Conservation (phyloP, 2,329 filamentous ascomycete species). For the Colletotrichum agaves region DNA sequence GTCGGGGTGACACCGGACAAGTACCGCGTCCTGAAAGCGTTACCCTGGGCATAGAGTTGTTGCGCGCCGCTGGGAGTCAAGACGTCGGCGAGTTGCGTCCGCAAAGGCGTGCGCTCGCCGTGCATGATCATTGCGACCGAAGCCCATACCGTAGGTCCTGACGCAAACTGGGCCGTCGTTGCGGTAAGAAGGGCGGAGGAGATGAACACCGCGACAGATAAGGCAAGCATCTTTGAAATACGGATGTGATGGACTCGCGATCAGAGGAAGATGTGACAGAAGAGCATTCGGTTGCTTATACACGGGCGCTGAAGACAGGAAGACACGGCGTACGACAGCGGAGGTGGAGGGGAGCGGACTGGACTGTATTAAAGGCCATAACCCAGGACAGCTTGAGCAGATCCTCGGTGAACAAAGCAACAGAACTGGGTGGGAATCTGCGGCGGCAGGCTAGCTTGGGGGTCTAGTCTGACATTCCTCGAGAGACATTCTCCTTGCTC, state of each 20-base stretch:
- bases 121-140: conserved; percentile 60
- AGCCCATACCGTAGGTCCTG: conserved; percentile 58
- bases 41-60: conserved; percentile 62
- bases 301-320: not conserved
- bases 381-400: not conserved
- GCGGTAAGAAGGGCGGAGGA: conserved; percentile 40
- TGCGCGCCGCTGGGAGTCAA: conserved; percentile 65
- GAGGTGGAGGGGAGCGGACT: not conserved
- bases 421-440: conserved; percentile 4
- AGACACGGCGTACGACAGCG: not conserved
- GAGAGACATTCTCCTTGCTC: not conserved
- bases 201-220: conserved; percentile 39
- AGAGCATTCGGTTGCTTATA: not conserved
- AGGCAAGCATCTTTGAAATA: conserved; percentile 37
- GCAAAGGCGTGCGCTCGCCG: conserved; percentile 63
- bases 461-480: not conserved
- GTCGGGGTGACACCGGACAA: conserved; percentile 45
- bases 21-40: conserved; percentile 61
- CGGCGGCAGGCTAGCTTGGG: not conserved
- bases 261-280: not conserved
- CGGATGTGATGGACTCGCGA: not conserved
- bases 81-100: conserved; percentile 42
- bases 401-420: not conserved
- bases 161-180: conserved; percentile 45
- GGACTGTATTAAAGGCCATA: conserved; percentile 19